These are phyloP conservation scores for Jatropha multifida DNA, from an alignment of 441 rosid species.

Conservation along the genomic window DNA sequence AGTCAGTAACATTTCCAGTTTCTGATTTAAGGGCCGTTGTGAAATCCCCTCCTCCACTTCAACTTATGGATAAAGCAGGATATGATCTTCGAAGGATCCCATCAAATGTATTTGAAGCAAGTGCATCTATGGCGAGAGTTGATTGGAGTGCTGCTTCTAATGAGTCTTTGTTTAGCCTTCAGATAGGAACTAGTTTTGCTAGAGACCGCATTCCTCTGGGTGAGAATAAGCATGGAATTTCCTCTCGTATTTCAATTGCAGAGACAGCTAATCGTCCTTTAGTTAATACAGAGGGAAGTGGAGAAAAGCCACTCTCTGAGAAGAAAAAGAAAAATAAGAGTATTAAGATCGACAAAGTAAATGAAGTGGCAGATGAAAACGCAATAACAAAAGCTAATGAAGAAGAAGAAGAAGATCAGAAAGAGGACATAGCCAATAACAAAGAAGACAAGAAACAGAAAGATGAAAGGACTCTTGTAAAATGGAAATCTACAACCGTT, in stretches of 20 bases:
- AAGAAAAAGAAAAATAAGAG: constrained; percentile 22
- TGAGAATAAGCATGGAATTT: constrained; percentile 24
- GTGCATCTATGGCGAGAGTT: constrained; percentile 21
- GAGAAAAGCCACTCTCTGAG: constrained; percentile 21
- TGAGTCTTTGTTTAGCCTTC: constrained; percentile 84
- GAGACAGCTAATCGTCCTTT: constrained; percentile 16
- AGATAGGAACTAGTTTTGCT: constrained; percentile 49
- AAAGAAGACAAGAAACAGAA: constrained; percentile 15
- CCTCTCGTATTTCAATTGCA: constrained; percentile 21
- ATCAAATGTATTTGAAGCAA: constrained; percentile 41
- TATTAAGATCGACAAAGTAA: constrained; percentile 3
- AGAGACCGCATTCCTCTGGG: constrained; percentile 31
- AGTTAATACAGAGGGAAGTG: constrained; percentile 23
- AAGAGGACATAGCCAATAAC: not conserved
- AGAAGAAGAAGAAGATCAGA: not conserved
- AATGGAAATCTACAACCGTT: constrained; percentile 32
- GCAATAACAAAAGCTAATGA: constrained; percentile 1
- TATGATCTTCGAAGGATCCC: constrained; percentile 52
- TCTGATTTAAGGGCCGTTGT: constrained; percentile 38
- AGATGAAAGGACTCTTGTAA: constrained; percentile 21
- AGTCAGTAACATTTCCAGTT: constrained; percentile 33
- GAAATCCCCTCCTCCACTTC: constrained; percentile 56
- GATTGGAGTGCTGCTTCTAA: constrained; percentile 73
- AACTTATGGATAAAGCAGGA: constrained; percentile 66
- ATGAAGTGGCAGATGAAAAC: constrained; percentile 9